Base-by-base conservation (phyloP, 139 green algal genomes). In the Picochlorum sp. region DNA sequence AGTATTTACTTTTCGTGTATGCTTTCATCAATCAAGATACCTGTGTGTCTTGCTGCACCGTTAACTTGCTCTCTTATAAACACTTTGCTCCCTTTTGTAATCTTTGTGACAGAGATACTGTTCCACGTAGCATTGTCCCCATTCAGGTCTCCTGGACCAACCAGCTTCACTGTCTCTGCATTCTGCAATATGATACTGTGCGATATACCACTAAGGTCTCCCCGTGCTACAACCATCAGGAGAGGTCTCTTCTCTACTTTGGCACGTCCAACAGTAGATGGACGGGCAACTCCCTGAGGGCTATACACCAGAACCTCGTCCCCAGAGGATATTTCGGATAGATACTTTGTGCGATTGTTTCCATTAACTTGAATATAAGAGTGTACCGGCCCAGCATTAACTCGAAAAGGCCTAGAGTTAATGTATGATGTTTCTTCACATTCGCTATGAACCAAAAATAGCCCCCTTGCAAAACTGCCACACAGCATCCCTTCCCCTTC, bases 361-460 rank as follows among this genome's bases (percentile, higher is more conserved):
- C 55, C 76, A 1, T 76, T 69, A 8, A 53, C 69, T 12, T 63
- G 55, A 16, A 82, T 55, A 54, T 97, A 97, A 0, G 84, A 64
- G 58, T 95, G 84, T 56, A 95, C 77, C 49, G 83, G 72, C 14
- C 88, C 90, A 0, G 89, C 89, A 59, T 97, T 97, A n/a, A 97
- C 84, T 4, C 89, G 63, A 67, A 97, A 97, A 4, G 89, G 88
- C 1, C 89, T 64, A 22, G 43, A 71, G 52, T 77, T 77, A 51
- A 97, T 93, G 76, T 97, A 97, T 25, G 37, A 18, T 5, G 9
- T 61, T 37, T 86, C 84, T 14, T 62, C 64, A 45, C 81, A 83
- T 70, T 87, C 87, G 8, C 68, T 83, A 61, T 96, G 88, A 35
- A 97, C 85, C 32, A 97, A 74, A 57, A 94, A 89, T 16, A 96